Conservation (phyloP, 495 filamentous ascomycete genomes). For the Jackrogersella minutella region DNA sequence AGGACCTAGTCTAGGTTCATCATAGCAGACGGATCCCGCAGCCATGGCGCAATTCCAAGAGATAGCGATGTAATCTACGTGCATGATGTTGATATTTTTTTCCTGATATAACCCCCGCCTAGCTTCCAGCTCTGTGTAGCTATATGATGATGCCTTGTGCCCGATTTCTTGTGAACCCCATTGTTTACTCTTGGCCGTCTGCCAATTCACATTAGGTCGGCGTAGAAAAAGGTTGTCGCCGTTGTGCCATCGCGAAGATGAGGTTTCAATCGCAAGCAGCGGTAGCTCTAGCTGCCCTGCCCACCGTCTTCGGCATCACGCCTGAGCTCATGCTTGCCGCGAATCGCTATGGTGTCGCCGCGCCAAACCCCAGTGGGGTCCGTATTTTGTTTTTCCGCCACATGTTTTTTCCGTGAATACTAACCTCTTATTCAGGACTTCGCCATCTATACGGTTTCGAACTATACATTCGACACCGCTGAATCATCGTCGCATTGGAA, state of each 20-base stretch:
- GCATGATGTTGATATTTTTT: constrained; percentile 38
- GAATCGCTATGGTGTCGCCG: constrained; percentile 43
- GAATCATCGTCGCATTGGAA: constrained; percentile 69
- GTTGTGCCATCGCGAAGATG: constrained; percentile 36
- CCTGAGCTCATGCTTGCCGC: constrained; percentile 44
- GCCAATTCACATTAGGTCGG: constrained; percentile 16
- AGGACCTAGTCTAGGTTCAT: constrained; percentile 25
- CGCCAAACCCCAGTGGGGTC: constrained; percentile 45
- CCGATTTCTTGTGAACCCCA: constrained; percentile 2
- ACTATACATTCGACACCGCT: constrained; percentile 75
- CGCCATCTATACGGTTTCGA: constrained; percentile 53
- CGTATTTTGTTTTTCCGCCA: constrained; percentile 27
- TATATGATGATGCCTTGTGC: constrained; percentile 22
- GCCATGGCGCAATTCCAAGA: constrained; percentile 33
- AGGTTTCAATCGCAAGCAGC: constrained; percentile 39
- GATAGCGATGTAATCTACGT: constrained; percentile 36
- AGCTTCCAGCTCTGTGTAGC: constrained; percentile 1
- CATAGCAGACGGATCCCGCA: constrained; percentile 8
- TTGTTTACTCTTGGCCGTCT: constrained; percentile 14
- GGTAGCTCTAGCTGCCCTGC: constrained; percentile 41
- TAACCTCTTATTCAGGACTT: constrained; percentile 33
- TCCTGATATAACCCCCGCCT: constrained; percentile 30
- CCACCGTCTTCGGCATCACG: constrained; percentile 41
- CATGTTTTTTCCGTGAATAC: not conserved
- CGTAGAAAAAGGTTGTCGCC: constrained; percentile 17